Percentiles rank a stretch among this genome's conserved stretches.
Evolutionary conservation across 352 stramenopile genomes (phyloP).

Genomic region (Pythium biforme): DNA sequence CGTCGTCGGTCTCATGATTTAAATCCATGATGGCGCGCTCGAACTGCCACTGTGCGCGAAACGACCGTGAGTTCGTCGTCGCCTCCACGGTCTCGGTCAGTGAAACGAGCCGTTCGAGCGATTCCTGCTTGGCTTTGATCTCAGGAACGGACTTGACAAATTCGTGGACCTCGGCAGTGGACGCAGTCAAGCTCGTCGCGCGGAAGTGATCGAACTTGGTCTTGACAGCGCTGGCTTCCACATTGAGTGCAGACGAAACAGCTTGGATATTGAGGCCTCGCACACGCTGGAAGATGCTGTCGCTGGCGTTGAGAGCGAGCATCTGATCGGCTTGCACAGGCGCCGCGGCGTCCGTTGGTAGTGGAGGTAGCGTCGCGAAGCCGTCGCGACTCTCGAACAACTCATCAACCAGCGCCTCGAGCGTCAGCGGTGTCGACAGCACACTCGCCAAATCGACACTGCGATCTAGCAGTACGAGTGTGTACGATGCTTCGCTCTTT

Average conservation of each 20-base stretch:
- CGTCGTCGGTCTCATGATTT: conserved; percentile 31
- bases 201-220: conserved; percentile 58
- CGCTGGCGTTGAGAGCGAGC: conserved; percentile 49
- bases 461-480: conserved; percentile 72
- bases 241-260: conserved; percentile 49
- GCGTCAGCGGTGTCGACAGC: conserved; percentile 67
- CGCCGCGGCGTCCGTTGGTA: not conserved
- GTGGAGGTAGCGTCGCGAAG: conserved; percentile 33
- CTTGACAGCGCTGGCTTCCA: conserved; percentile 50
- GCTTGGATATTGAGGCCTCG: conserved; percentile 63
- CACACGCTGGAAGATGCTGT: conserved; percentile 55
- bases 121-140: conserved; percentile 55
- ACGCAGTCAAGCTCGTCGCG: conserved; percentile 36
- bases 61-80: conserved; percentile 43
- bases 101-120: conserved; percentile 60
- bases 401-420: conserved; percentile 69
- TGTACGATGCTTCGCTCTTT: conserved; percentile 21
- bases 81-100: conserved; percentile 51
- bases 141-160: conserved; percentile 67
- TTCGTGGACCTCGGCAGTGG: conserved; percentile 60
- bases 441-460: conserved; percentile 66
- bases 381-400: conserved; percentile 61
- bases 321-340: not conserved
- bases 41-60: conserved; percentile 64
- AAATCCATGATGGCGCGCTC: conserved; percentile 70